phyloP scores from a whole-genome alignment of 768 basidiomycete genomes.

The Mycena polygramma region DNA sequence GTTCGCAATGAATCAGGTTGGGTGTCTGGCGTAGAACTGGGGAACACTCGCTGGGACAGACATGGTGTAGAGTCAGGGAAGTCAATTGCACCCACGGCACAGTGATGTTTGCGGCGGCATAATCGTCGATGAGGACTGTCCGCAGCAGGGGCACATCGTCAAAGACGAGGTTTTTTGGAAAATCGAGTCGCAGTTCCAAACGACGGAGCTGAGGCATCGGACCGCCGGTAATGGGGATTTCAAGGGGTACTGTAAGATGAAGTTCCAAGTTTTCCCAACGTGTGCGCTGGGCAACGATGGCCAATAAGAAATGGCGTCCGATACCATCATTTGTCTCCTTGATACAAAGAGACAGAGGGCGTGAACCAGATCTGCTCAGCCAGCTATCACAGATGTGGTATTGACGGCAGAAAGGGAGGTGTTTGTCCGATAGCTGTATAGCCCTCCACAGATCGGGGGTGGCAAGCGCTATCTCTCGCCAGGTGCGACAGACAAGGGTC shows the following conservation, averaged over 20 bases:
- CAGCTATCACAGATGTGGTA: too few relatives aligned
- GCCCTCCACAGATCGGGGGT: background rate
- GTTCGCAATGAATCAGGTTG: background rate
- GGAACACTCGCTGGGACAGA: background rate
- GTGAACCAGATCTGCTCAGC: too few relatives aligned
- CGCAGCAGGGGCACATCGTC: background rate
- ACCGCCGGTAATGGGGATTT: background rate
- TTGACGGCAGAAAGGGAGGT: too few relatives aligned
- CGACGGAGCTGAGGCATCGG: constrained; percentile 1
- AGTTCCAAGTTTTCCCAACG: too few relatives aligned
- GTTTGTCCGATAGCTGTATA: background rate
- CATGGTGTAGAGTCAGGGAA: background rate
- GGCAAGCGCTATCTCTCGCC: background rate
- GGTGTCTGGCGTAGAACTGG: background rate
- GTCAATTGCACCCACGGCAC: constrained; percentile 6
- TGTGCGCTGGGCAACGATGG: too few relatives aligned
- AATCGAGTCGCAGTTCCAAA: background rate
- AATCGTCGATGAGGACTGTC: background rate
- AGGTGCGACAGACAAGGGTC: background rate
- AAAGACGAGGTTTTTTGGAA: background rate
- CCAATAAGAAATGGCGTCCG: too few relatives aligned
- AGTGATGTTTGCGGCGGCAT: background rate
- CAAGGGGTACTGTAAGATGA: too few relatives aligned
- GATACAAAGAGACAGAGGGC: too few relatives aligned
- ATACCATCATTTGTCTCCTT: too few relatives aligned